Evolutionary conservation across 805 yeast species (phyloP).

Genomic region (Candida maesae): DNA sequence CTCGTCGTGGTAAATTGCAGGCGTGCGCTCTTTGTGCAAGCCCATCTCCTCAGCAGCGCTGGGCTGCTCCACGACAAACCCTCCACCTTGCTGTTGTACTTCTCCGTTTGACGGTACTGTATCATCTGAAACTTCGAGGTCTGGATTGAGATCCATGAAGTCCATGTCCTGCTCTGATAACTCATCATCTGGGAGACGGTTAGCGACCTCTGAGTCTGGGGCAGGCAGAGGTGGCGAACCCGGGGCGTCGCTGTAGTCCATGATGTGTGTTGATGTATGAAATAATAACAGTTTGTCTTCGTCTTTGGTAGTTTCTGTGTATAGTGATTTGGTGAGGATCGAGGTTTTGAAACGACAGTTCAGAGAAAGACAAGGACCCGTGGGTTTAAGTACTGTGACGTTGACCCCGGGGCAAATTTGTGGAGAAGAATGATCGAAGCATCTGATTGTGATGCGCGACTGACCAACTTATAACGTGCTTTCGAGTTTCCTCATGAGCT

Average conservation of each 20-base stretch:
- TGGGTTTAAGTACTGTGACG: background rate
- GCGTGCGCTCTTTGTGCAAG: background rate
- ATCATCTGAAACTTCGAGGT: conserved; percentile 7
- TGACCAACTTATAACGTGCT: background rate
- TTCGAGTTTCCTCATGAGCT: no score
- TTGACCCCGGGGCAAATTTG: no score
- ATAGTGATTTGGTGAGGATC: background rate
- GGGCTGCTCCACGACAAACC: background rate
- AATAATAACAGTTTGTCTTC: background rate
- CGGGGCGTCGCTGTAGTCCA: conserved; percentile 21
- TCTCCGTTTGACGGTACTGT: background rate
- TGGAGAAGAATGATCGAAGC: background rate
- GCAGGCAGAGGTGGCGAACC: conserved; percentile 25
- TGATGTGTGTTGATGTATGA: background rate
- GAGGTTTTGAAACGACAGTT: no score
- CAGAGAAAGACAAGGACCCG: background rate
- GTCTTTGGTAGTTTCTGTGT: background rate
- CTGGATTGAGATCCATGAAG: conserved; percentile 26
- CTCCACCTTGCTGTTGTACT: background rate
- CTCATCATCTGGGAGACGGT: conserved; percentile 8
- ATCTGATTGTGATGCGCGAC: background rate
- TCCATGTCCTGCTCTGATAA: conserved; percentile 18
- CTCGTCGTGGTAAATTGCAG: conserved; percentile 4
- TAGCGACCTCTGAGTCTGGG: conserved; percentile 20
- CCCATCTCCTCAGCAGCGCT: conserved; percentile 1